Conservation (phyloP, 139 green algal genomes). For the Nannochloris sp. region DNA sequence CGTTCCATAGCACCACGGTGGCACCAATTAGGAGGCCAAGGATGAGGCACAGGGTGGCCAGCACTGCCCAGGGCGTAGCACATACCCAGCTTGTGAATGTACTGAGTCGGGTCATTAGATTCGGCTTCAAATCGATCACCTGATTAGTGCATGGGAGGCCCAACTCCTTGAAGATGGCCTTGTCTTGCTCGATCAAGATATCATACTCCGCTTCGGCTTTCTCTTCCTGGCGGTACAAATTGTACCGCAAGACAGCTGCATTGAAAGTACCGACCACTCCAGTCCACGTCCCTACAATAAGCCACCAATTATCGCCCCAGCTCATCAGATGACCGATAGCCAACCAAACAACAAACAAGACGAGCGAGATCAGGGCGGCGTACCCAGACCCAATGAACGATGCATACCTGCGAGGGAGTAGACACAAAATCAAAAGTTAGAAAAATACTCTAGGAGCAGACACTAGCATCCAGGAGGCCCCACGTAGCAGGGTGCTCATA, state of each 20-base stretch:
- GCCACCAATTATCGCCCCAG: neutral
- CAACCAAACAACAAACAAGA: neutral
- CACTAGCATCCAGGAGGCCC: no score
- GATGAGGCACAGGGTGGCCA: neutral
- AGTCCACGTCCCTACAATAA: neutral
- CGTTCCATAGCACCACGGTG: neutral
- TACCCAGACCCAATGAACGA: neutral
- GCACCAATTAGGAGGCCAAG: neutral
- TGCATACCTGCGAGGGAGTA: neutral
- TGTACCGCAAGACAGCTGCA: neutral
- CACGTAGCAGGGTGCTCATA: no score
- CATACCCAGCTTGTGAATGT: neutral
- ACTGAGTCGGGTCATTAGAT: neutral
- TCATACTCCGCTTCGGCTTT: neutral
- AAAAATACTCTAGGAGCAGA: neutral
- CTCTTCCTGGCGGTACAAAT: neutral
- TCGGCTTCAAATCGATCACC: neutral
- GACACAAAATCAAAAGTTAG: neutral
- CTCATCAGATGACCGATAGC: neutral
- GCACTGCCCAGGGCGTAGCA: neutral
- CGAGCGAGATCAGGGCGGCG: neutral
- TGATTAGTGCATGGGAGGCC: neutral
- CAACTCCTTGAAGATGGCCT: neutral
- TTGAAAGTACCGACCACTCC: neutral
- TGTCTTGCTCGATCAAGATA: neutral